A percentile compares a stretch with the other conserved stretches of the same genome.
phyloP scores from a whole-genome alignment of 129 eudicot genomes.

The Centaurea solstitialis region DNA sequence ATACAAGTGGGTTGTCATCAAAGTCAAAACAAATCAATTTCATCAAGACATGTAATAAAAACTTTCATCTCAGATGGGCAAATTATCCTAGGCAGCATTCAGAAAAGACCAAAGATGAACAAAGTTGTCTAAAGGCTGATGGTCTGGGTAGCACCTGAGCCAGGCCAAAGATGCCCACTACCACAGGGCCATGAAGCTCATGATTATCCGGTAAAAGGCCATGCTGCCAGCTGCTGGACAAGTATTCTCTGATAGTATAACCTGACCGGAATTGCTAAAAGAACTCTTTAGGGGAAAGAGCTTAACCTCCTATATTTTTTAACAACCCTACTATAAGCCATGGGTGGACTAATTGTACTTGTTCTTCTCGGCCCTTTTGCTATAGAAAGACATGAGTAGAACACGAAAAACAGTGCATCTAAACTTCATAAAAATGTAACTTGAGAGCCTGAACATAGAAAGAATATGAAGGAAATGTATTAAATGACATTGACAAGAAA shows the following conservation, averaged over 20 bases:
- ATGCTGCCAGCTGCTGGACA: background rate
- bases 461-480: background rate
- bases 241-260: background rate
- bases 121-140: background rate
- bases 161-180: background rate
- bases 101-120: background rate
- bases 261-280: background rate
- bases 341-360: background rate
- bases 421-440: background rate
- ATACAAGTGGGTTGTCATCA: background rate
- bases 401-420: background rate
- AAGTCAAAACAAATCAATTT: background rate
- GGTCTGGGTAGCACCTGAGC: background rate
- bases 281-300: background rate
- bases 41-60: background rate
- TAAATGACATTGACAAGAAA: too few relatives aligned
- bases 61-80: background rate
- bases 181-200: background rate
- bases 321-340: background rate
- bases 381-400: background rate
- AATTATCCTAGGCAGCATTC: background rate
- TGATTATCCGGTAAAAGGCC: background rate
- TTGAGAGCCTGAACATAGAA: background rate
- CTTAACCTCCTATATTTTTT: background rate
- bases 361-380: background rate